phyloP scores from a whole-genome alignment of 2,329 filamentous ascomycete species.

The Aspergillus novofumigatus region DNA sequence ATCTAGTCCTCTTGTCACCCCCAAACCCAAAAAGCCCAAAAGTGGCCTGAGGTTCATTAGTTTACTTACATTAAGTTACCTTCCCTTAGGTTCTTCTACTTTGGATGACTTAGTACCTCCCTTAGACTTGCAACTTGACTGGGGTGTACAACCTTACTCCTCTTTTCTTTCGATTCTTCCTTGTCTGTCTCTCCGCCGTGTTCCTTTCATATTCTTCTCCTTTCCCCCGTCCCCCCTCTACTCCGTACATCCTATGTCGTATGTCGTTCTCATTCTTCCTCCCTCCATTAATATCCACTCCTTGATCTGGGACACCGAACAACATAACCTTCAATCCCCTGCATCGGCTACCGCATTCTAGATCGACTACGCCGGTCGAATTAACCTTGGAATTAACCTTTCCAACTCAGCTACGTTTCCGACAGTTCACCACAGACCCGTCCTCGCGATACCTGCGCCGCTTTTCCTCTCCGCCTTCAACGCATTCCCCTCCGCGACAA shows the following conservation, averaged over 20 bases:
- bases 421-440: not conserved
- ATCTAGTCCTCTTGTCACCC: conserved; percentile 12
- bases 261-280: conserved; percentile 9
- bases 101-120: conserved; percentile 10
- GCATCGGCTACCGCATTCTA: conserved; percentile 11
- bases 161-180: conserved; percentile 10
- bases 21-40: conserved; percentile 3
- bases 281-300: conserved; percentile 9
- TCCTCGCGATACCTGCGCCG: conserved; percentile 18
- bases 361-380: conserved; percentile 6
- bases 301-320: conserved; percentile 4
- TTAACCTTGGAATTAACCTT: too few relatives aligned
- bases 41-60: conserved; percentile 17
- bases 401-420: conserved; percentile 11
- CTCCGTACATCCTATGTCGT: conserved; percentile 1
- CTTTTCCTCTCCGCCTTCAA: conserved; percentile 9
- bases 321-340: conserved; percentile 3
- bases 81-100: conserved; percentile 13
- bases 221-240: conserved; percentile 10
- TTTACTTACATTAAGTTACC: conserved; percentile 6
- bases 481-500: conserved; percentile 4
- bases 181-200: conserved; percentile 4
- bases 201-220: conserved; percentile 11
- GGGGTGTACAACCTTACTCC: conserved; percentile 2
- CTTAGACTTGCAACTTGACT: conserved; percentile 1